Base-by-base conservation (phyloP, 1,284 basidiomycete species). In the Ustilago lituana region DNA sequence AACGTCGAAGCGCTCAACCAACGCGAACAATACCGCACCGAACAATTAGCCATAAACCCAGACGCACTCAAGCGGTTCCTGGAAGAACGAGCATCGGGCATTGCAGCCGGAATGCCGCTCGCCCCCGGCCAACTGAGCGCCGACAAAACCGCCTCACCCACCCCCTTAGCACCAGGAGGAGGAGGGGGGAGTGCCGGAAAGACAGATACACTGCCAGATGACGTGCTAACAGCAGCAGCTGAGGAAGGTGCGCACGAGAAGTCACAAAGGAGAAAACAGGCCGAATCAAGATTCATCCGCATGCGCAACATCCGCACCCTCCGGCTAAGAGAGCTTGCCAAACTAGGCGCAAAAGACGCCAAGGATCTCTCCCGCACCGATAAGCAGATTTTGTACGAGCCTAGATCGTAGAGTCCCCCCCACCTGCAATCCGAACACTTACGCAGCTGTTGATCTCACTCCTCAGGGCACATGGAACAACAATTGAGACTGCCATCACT, bases 1-100 rank as follows among this genome's bases (percentile, higher is more conserved):
- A 81, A 81, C 40, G 64, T 80, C 5, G 74, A 77, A 8, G 68
- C 75, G 46, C 55, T 80, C 22, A 79, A 80, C 54, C 61, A 58
- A 41, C 57, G 78, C 5, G 79, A 81, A 29, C 40, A 52, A 32
- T 57, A 66, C 20, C 59, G 76, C 0, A 67, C 74, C 20, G 37
- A 58, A 5, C 38, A 66, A 26, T 52, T 81, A 0, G 24, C 51
- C 3, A 35, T 56, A n/a, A 73, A 77, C 27, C 71, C 75, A 3
- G 58, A 62, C 3, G 78, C 79, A 10, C 56, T 81, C 7, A 8
- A 51, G 33, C 38, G 74, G 10, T 81, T 79, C 40, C 22, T 76
- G n/a, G 55, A 70, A 17, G 79, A 81, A 26, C 44, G 77, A 12
- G 49, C 47, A 17, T 53, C 41, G 11, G 79, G 79, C 5, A 51